Conservation (phyloP, 768 basidiomycete species). For the Collybia nuda region DNA sequence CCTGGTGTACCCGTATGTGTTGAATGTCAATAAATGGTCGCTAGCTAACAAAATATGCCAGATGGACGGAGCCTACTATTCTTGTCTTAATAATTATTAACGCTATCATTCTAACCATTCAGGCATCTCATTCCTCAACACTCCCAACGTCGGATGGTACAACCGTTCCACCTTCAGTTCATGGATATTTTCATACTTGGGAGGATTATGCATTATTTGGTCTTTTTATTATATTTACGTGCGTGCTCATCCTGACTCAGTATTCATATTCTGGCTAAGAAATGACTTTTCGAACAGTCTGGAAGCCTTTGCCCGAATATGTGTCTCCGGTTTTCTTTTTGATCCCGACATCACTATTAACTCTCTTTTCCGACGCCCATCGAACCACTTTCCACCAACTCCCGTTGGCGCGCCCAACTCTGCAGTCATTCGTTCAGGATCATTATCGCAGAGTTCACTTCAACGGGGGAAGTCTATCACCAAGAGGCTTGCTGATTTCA, state of each 20-base stretch:
- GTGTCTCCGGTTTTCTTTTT: conserved; percentile 85
- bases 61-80: conserved; percentile 86
- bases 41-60: conserved; percentile 23
- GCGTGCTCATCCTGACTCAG: conserved; percentile 23
- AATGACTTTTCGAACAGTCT: conserved; percentile 40
- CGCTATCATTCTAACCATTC: conserved; percentile 78
- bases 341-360: conserved; percentile 73
- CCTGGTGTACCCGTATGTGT: conserved; percentile 69
- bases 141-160: conserved; percentile 43
- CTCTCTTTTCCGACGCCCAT: conserved; percentile 39
- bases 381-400: conserved; percentile 26
- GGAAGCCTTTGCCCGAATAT: conserved; percentile 86
- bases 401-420: conserved; percentile 25
- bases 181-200: conserved; percentile 87
- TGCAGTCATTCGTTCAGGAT: conserved; percentile 21
- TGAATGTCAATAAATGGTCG: conserved; percentile 1
- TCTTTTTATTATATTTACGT: conserved; percentile 87
- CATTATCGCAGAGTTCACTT: conserved; percentile 33
- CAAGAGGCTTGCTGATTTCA: conserved; percentile 43
- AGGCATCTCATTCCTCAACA: conserved; percentile 65
- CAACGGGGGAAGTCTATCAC: conserved; percentile 45
- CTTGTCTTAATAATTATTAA: conserved; percentile 83
- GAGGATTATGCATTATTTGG: conserved; percentile 86
- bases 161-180: conserved; percentile 38
- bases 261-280: conserved; percentile 5